Conservation (phyloP, 441 rosid genomes). For the Arabidopsis lyrata region DNA sequence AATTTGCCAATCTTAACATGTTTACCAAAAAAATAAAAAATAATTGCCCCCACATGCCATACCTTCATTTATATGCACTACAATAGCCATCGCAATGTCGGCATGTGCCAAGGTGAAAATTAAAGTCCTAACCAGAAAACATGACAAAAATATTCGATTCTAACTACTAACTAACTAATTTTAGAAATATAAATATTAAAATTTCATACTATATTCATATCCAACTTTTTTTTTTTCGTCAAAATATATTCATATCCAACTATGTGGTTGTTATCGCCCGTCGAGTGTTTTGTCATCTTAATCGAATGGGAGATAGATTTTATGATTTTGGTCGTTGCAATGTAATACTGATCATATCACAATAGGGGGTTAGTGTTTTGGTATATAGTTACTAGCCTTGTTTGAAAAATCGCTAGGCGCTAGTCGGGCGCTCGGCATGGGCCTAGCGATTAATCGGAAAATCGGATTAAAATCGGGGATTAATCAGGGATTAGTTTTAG, state of each 20-base stretch:
- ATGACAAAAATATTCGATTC: conserved; percentile 16
- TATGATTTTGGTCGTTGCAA: neutral
- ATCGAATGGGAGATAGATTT: neutral
- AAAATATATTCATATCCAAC: neutral
- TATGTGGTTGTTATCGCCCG: neutral
- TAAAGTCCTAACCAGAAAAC: neutral
- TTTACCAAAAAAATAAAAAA: too few relatives aligned
- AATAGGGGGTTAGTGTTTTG: neutral
- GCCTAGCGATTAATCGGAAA: too few relatives aligned
- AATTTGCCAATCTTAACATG: neutral
- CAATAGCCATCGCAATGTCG: conserved; percentile 5
- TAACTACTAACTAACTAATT: conserved; percentile 6
- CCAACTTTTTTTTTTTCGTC: too few relatives aligned
- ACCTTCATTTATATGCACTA: neutral
- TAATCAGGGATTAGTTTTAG: too few relatives aligned
- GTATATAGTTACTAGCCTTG: too few relatives aligned
- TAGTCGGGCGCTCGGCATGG: too few relatives aligned
- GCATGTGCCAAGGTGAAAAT: conserved; percentile 3
- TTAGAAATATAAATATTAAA: neutral
- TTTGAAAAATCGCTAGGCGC: too few relatives aligned
- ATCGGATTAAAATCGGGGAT: too few relatives aligned
- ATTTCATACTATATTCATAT: neutral
- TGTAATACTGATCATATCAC: neutral
- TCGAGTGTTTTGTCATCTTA: neutral
- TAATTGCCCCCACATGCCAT: neutral